Conservation (phyloP, 1,284 basidiomycete genomes). For the Singerocomus inundabilis region DNA sequence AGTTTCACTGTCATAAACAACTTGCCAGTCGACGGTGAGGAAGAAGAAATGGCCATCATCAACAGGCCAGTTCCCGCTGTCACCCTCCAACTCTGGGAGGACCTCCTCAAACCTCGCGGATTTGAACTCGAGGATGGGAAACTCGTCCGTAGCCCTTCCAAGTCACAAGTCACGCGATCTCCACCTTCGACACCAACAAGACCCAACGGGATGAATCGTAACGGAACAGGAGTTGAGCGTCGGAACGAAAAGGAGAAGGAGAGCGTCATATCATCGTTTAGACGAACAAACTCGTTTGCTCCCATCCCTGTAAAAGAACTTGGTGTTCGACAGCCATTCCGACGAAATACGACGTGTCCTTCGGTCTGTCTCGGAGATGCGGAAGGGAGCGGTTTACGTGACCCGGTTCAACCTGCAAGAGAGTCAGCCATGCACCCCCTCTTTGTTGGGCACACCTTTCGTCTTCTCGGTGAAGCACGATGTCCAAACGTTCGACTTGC, state of each 20-base stretch:
- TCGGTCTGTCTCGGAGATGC: slow-evolving; percentile 19
- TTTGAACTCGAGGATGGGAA: slow-evolving; percentile 56
- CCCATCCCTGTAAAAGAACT: slow-evolving; percentile 32
- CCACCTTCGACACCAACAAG: slow-evolving; percentile 15
- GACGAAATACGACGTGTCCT: slow-evolving; percentile 36
- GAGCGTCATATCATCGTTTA: slow-evolving; percentile 55
- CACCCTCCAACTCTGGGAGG: slow-evolving; percentile 65
- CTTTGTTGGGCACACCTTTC: slow-evolving; percentile 56
- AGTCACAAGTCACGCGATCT: slow-evolving; percentile 34
- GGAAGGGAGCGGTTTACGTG: slow-evolving; percentile 16
- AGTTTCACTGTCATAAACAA: slow-evolving; percentile 26
- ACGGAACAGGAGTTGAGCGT: not conserved
- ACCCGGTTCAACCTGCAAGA: slow-evolving; percentile 1
- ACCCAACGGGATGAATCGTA: not conserved
- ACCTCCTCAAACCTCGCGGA: slow-evolving; percentile 60
- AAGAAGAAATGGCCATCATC: slow-evolving; percentile 52
- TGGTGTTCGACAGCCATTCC: slow-evolving; percentile 48
- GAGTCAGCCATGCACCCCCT: slow-evolving; percentile 26
- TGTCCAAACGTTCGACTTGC: slow-evolving; percentile 53
- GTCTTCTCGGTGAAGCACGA: slow-evolving; percentile 62
- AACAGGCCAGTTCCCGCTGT: slow-evolving; percentile 55
- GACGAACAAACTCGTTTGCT: slow-evolving; percentile 58
- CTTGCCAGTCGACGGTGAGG: slow-evolving; percentile 18
- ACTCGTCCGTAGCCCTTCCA: slow-evolving; percentile 55
- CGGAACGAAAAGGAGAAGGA: slow-evolving; percentile 24